A percentile compares a stretch with the other conserved stretches of the same genome.
These are phyloP conservation scores for Myrica gale DNA, from an alignment of 306 rosid species.

Conservation along the genomic window DNA sequence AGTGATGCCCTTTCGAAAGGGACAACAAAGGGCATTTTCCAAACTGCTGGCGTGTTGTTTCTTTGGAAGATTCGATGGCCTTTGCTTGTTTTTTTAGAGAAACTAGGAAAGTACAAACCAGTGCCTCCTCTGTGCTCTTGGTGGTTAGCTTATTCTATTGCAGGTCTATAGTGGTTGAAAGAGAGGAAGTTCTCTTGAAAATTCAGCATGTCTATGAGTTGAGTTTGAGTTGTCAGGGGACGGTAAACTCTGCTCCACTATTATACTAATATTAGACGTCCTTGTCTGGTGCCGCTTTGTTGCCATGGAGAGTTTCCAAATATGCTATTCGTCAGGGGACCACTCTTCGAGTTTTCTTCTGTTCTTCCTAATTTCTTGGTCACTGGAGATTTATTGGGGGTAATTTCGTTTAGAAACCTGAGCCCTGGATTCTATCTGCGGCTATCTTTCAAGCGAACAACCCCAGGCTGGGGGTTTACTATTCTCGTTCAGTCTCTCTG, in stretches of 20 bases:
- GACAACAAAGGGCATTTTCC: conserved; percentile 75
- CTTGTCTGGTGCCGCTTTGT: conserved; percentile 34
- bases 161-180: conserved; percentile 27
- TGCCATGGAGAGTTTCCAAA: neutral
- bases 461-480: too few relatives aligned
- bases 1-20: conserved; percentile 24
- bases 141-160: conserved; percentile 48
- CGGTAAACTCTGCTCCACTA: conserved; percentile 49
- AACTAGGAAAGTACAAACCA: conserved; percentile 42
- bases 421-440: too few relatives aligned
- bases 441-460: too few relatives aligned
- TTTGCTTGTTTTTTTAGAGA: conserved; percentile 34
- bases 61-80: conserved; percentile 78
- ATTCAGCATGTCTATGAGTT: conserved; percentile 32
- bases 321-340: neutral
- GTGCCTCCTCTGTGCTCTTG: conserved; percentile 51
- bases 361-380: too few relatives aligned
- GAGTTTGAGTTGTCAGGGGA: conserved; percentile 39
- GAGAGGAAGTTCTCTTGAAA: neutral
- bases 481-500: too few relatives aligned
- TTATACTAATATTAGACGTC: conserved; percentile 20
- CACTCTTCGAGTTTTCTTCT: too few relatives aligned
- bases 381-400: too few relatives aligned
- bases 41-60: conserved; percentile 61
- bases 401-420: too few relatives aligned